These are phyloP conservation scores for Miscanthus lutarioriparius DNA, from an alignment of 176 grass and related monocot genomes.

Conservation along the genomic window DNA sequence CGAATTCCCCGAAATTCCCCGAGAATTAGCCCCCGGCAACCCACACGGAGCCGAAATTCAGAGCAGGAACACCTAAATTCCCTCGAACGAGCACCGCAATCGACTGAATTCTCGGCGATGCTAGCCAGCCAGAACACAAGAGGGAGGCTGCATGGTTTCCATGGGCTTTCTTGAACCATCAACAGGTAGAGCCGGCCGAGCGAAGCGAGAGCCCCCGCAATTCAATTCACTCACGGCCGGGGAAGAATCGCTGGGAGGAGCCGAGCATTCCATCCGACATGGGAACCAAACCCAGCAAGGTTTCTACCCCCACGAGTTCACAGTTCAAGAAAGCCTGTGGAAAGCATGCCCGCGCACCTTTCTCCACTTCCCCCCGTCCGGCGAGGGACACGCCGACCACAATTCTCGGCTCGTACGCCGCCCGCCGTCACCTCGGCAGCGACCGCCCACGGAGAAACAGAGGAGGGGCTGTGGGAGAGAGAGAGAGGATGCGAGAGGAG, in stretches of 20 bases:
- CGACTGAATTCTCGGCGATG: neutral
- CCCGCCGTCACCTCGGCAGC: neutral
- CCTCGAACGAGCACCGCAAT: neutral
- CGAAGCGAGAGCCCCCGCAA: neutral
- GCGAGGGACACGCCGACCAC: neutral
- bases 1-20: slow-evolving; percentile 10
- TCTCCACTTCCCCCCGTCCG: neutral
- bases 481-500: slow-evolving; percentile 2
- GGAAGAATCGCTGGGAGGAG: slow-evolving; percentile 8
- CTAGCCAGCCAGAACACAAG: neutral
- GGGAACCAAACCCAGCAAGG: neutral
- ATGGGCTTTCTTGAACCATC: slow-evolving; percentile 97
- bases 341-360: slow-evolving; percentile 68
- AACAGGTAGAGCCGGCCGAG: slow-evolving; percentile 52
- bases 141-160: slow-evolving; percentile 71
- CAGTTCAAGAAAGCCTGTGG: slow-evolving; percentile 99
- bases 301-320: slow-evolving; percentile 45
- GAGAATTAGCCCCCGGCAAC: neutral
- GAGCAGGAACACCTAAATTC: neutral
- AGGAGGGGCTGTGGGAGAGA: neutral
- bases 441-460: neutral
- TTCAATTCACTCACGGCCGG: neutral
- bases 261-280: neutral
- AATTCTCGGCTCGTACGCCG: slow-evolving; percentile 26
- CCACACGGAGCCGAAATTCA: neutral